Base-by-base conservation (phyloP, 805 yeast species). In the Saturnispora dispora region DNA sequence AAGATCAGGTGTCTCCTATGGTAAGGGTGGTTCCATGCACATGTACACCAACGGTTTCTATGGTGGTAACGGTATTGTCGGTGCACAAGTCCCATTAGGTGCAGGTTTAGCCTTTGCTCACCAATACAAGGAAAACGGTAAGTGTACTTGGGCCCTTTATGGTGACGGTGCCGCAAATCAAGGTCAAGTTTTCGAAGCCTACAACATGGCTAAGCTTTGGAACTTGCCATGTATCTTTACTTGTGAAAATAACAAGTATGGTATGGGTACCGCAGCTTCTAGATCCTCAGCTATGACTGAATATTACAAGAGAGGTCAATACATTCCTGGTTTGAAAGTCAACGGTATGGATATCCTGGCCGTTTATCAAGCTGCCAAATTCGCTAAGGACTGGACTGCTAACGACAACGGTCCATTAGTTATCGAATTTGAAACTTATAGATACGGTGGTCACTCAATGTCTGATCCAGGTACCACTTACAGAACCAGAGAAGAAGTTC, bases 371-470 rank as follows among this genome's bases (percentile, higher is more conserved):
- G 99, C 96, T 56, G 86, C 96, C 63, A 87, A 85, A 74, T 93
- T 87, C 65, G 98, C 98, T 66, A 90, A 89, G 77, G 96, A 91
- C 72, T 93, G 95, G 96, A 77, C 87, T 71, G 77, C 85, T 56
- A 74, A 83, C 55, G 96, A 96, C 66, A 90, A 91, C 66, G 99
- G 98, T 58, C 99, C 99, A 58, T 73, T 93, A 61, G 96, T 93
- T 50, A 68, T 93, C 61, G 99, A 93, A 78, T 93, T 85, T 74
- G 97, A 90, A 77, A 93, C 99, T 63, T 93, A 93, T 77, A 86
- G 99, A 80, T 93, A 93, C 71, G 98, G 98, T 78, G 99, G 99
- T 72, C 99, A 93, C 82, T 93, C 99, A 62, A 93, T 93, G 98
- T 91, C 98, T 61, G 99, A 93, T 75, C 99, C 99, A 66, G 99